These are phyloP conservation scores for Pythium aristosporum DNA, from an alignment of 352 stramenopile species.

Conservation along the genomic window DNA sequence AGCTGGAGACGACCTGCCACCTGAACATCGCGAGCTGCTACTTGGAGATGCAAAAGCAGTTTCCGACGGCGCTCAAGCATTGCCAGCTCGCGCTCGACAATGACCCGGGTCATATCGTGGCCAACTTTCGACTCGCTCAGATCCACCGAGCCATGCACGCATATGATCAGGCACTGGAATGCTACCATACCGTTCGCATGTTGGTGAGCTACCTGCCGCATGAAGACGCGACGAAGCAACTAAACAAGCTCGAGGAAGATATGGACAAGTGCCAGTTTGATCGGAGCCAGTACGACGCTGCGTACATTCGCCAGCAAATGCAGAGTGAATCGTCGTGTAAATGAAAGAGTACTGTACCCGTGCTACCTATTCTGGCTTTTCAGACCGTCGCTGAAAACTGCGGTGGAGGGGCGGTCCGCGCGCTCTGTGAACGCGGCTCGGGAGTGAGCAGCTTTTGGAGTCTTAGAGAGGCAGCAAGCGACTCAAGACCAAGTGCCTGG, in stretches of 20 bases:
- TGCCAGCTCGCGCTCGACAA: constrained; percentile 44
- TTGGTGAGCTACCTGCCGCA: constrained; percentile 6
- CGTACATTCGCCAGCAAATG: constrained; percentile 39
- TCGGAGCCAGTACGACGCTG: constrained; percentile 54
- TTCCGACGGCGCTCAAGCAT: constrained; percentile 32
- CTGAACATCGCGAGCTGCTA: constrained; percentile 63
- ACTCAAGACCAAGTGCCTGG: constrained; percentile 18
- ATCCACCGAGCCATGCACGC: constrained; percentile 44
- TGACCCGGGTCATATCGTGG: constrained; percentile 33
- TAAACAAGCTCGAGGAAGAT: constrained; percentile 45
- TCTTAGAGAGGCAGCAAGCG: neutral
- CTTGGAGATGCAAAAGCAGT: constrained; percentile 66
- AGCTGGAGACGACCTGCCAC: constrained; percentile 46
- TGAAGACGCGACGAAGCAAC: neutral
- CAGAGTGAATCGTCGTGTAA: neutral
- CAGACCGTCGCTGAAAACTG: constrained; percentile 13
- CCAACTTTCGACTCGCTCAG: constrained; percentile 54
- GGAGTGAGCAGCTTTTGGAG: neutral
- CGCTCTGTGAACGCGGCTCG: constrained; percentile 11
- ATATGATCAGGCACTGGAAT: constrained; percentile 49
- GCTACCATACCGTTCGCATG: constrained; percentile 20
- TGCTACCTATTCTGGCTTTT: too few relatives aligned
- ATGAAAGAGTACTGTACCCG: neutral
- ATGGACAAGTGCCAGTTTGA: constrained; percentile 64
- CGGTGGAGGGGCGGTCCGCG: neutral